A percentile compares a stretch with the other conserved stretches of the same genome.
Evolutionary conservation across 2,329 filamentous ascomycete species (phyloP).

Genomic region (Chaetomium olivaceum): DNA sequence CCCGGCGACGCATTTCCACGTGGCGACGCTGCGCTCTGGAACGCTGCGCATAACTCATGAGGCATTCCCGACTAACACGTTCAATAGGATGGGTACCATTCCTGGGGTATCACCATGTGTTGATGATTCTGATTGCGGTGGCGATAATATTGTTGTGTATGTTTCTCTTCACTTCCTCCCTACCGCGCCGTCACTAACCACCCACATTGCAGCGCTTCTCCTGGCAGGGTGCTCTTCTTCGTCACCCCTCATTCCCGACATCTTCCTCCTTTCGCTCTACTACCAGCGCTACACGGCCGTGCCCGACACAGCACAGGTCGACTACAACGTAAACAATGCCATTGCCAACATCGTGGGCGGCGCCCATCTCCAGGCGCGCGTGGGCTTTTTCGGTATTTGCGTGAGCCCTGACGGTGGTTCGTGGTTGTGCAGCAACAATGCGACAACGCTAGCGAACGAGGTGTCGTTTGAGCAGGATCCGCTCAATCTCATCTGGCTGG

Average conservation of each 20-base stretch:
- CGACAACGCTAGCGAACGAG: conserved; percentile 86
- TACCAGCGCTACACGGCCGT: conserved; percentile 83
- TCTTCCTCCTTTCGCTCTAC: conserved; percentile 98
- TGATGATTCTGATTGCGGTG: conserved; percentile 95
- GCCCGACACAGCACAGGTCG: conserved; percentile 83
- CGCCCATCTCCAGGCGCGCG: conserved; percentile 82
- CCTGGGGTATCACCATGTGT: conserved; percentile 76
- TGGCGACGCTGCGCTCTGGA: conserved; percentile 2
- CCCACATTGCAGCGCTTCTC: conserved; percentile 68
- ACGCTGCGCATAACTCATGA: background rate
- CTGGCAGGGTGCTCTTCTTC: conserved; percentile 96
- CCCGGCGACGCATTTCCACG: background rate
- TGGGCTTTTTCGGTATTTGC: conserved; percentile 98
- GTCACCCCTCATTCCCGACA: conserved; percentile 88
- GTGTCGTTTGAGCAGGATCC: conserved; percentile 90
- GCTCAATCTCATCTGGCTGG: conserved; percentile 95
- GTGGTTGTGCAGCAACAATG: conserved; percentile 97
- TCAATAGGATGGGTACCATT: conserved; percentile 64
- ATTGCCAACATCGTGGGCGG: conserved; percentile 87
- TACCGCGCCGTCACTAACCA: background rate
- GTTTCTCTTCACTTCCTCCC: conserved; percentile 41
- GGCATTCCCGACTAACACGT: conserved; percentile 14
- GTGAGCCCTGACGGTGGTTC: conserved; percentile 86
- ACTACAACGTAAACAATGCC: conserved; percentile 81
- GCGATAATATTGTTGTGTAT: conserved; percentile 93